These are phyloP conservation scores for Elasticomyces elasticus DNA, from an alignment of 495 filamentous ascomycete genomes.

Conservation along the genomic window DNA sequence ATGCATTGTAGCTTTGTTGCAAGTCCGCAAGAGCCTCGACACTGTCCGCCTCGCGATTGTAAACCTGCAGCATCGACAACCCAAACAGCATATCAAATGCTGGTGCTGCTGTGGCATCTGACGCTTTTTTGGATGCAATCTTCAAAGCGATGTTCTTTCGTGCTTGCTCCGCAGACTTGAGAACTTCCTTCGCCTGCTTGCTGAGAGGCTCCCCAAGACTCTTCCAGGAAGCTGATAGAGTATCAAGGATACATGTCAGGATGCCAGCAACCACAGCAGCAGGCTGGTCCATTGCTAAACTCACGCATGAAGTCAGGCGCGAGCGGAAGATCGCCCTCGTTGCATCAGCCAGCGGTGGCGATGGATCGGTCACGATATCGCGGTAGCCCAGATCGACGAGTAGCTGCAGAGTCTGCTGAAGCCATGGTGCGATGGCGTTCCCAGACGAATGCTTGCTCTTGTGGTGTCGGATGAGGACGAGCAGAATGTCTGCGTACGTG, in stretches of 20 bases:
- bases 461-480: slow-evolving; percentile 32
- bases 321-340: not conserved
- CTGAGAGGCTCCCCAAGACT: not conserved
- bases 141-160: slow-evolving; percentile 1
- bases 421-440: not conserved
- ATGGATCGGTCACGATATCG: not conserved
- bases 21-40: slow-evolving; percentile 65
- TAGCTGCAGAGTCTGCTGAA: not conserved
- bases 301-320: slow-evolving; percentile 9
- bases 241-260: not conserved
- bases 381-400: not conserved
- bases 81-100: slow-evolving; percentile 76
- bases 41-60: slow-evolving; percentile 77
- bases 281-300: not conserved
- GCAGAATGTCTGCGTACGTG: slow-evolving; percentile 45
- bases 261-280: slow-evolving; percentile 1
- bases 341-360: not conserved
- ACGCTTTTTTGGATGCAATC: not conserved
- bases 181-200: not conserved
- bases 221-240: not conserved
- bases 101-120: slow-evolving; percentile 35
- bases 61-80: slow-evolving; percentile 78
- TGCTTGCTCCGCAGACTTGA: not conserved
- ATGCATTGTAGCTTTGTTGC: slow-evolving; percentile 57
- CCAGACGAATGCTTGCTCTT: not conserved